Base-by-base conservation (phyloP, 2,329 filamentous ascomycete species). In the Diaporthe destruens region DNA sequence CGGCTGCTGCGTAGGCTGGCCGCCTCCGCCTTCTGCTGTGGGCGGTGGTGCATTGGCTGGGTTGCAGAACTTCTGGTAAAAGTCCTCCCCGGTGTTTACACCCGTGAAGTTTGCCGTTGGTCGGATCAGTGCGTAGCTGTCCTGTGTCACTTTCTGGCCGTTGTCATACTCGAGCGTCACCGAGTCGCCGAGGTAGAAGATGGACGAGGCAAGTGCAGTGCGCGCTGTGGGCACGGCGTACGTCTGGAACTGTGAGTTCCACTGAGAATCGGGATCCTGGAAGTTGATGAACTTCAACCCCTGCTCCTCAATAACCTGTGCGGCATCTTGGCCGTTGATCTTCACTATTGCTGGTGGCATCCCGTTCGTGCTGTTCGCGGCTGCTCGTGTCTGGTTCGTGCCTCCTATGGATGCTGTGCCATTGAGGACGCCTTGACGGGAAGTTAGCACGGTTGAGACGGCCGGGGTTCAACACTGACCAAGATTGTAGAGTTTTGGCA, bases 241-340 rank as follows among this genome's bases (percentile, higher is more conserved):
- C 2, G 65, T 76, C 49, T 74, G 76, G 74, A 82, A 80, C 25
- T 76, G 75, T 2, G 76, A 71, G 69, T 78, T 84, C 80, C 86
- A 91, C 74, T 89, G 81, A 34, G 88, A 88, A 80, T 91, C 89
- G 1, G 82, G 83, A 75, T 91, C 89, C 74, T 91, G 89, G 39
- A 86, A 83, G 36, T 79, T 82, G 71, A 87, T 86, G 68, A 79
- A 79, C 44, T 81, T 82, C 65, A 85, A 80, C 12, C 85, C 83
- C 78, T 84, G 85, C 2, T 86, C 81, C 54, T 85, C 81, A 23
- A 90, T 80, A 73, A 84, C 87, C 0, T 82, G 82, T 7, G 83
- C 83, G 3, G 86, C 87, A 55, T 89, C 83, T 56, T 85, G 79
- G n/a, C 87, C 89, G 76, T 92, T 88, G 78, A 92, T 91, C 72